Evolutionary conservation across 1,284 basidiomycete genomes (phyloP), one percentile per base, ranked within the genome.

Genomic region (Caloboletus firmus): DNA sequence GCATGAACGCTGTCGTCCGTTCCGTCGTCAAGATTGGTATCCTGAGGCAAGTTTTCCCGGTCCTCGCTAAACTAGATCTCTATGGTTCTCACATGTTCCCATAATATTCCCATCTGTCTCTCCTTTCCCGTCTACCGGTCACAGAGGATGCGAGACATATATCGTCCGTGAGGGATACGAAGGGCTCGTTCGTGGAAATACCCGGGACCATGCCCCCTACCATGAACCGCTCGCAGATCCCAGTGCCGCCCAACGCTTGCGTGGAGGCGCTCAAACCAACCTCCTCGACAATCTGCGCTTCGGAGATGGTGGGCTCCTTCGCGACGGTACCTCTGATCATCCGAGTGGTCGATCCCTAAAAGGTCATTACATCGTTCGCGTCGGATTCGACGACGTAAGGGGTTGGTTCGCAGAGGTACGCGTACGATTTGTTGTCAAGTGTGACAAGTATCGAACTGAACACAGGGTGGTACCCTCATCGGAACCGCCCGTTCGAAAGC

Each of bases 81-180:
- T 4, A 30, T 17, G 6, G 22, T 37, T 49, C 52, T 48, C 45
- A 34, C 51, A 9, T n/a, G 42, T 18, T 45, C 45, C 2, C 35
- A 18, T 12, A 37, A 41, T 22, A 45, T 41, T 37, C 17, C 15
- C 20, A 45, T 10, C 28, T 18, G n/a, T 15, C 18, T 15, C n/a
- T 3, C 10, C 24, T 17, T 28, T 13, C 20, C 9, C 13, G 18
- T 22, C 18, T 18, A 48, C 18, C 7, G 13, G 26, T 54, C 35
- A 34, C 53, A 94, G 94, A 73, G 94, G 93, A 41, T 97, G 93
- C 72, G 90, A 97, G 69, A 86, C 91, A 13, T 97, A 86, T 80
- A 87, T 97, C 60, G 91, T 97, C 55, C 89, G 96, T 40, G 97
- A 99, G 76, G 96, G 96, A 40, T 99, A 97, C 79, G 95, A 98